Percentiles rank a stretch among this genome's conserved stretches.
phyloP scores from a whole-genome alignment of 1,284 basidiomycete species.

The Tremellales sp. region DNA sequence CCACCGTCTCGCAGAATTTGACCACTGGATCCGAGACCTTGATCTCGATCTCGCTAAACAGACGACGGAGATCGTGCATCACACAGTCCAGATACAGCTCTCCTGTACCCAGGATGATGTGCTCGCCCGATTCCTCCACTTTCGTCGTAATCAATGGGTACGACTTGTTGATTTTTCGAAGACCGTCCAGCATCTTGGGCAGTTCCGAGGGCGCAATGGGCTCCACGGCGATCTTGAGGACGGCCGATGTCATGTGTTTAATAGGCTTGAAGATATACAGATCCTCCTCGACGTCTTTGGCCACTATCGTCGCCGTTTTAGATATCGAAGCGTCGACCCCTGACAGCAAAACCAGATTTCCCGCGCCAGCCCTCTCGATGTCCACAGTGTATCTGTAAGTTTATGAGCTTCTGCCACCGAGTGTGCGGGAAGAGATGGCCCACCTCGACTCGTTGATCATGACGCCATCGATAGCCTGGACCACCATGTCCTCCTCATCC shows the following conservation, averaged over 20 bases:
- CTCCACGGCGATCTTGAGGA: slow-evolving; percentile 98
- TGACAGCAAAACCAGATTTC: slow-evolving; percentile 86
- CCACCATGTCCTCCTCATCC: slow-evolving; percentile 97
- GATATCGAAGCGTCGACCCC: slow-evolving; percentile 92
- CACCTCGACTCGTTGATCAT: slow-evolving; percentile 88
- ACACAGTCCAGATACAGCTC: slow-evolving; percentile 96
- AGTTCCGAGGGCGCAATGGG: slow-evolving; percentile 96
- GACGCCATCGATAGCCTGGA: slow-evolving; percentile 76
- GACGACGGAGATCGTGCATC: slow-evolving; percentile 86
- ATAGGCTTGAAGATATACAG: slow-evolving; percentile 92
- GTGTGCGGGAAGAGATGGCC: slow-evolving; percentile 15
- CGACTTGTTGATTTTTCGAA: slow-evolving; percentile 95
- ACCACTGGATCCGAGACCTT: slow-evolving; percentile 99
- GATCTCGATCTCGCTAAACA: slow-evolving; percentile 99
- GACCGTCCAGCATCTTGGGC: slow-evolving; percentile 95
- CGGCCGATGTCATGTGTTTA: slow-evolving; percentile 92
- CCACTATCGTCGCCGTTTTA: slow-evolving; percentile 88
- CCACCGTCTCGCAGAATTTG: slow-evolving; percentile 96
- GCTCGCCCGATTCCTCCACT: slow-evolving; percentile 97
- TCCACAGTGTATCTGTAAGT: slow-evolving; percentile 78
- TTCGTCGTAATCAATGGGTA: slow-evolving; percentile 93
- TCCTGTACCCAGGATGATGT: slow-evolving; percentile 93
- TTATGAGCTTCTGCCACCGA: slow-evolving; percentile 11
- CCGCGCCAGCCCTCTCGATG: slow-evolving; percentile 80
- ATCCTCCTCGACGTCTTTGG: slow-evolving; percentile 65